Base-by-base conservation (phyloP, 345 rosid genomes). In the Cardamine resedifolia region DNA sequence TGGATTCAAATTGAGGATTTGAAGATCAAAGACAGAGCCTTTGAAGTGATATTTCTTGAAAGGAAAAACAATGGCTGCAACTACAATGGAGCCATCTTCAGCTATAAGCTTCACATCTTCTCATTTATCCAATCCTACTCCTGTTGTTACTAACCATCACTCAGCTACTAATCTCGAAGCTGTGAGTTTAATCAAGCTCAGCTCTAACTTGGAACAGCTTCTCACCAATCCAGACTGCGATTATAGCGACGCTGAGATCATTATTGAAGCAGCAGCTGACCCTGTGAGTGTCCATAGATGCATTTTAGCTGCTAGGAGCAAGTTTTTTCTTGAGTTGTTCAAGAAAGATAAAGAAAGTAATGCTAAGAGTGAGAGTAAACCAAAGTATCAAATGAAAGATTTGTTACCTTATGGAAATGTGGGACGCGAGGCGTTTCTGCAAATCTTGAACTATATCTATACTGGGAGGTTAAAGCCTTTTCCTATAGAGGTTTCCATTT, bases 181-280 rank as follows among this genome's bases (percentile, higher is more conserved):
- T 59, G 53, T 73, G 31, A 91, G 90, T 71, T 79, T 95, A 60
- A 77, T 65, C 78, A 91, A 87, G 84, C 96, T 95, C 47, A 95
- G 96, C 73, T 78, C 88, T 43, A 80, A 82, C 74, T 74, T 95
- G 72, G 97, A 87, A 78, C 88, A 80, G 79, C 97, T 95, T 47
- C 81, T 89, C 73, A 52, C 70, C 58, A 89, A 83, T 66, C 24
- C 75, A 45, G 72, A 74, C 60, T 80, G 77, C 33, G 88, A 78
- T 77, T 95, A 85, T n/a, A 90, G 82, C 28, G 99, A 91, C 85
- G 93, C 99, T 68, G 88, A 85, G 50, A 80, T 95, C 61, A 62
- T 85, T 10, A 80, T 95, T 23, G 90, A 88, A 71, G 86, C 68
- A 4, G 75, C 28, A 31, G 20, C 85, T 8, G 36, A 47, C 3